phyloP scores from a whole-genome alignment of 2,329 filamentous ascomycete species.

The Fusarium subglutinans region DNA sequence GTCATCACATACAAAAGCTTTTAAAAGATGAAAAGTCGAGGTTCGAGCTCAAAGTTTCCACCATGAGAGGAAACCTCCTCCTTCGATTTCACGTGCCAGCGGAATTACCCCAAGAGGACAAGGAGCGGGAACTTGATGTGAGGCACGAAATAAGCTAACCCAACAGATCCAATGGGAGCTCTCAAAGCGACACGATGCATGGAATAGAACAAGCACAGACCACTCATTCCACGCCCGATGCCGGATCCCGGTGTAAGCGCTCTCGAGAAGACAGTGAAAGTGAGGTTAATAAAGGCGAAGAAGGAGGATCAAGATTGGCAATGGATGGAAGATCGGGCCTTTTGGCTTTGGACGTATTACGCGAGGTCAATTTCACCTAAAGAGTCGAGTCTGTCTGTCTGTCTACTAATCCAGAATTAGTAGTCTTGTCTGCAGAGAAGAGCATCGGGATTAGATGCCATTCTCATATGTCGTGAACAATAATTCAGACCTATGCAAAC shows the following conservation, averaged over 20 bases:
- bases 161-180: constrained; percentile 12
- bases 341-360: constrained; percentile 8
- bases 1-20: background rate
- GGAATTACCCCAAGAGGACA: background rate
- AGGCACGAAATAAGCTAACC: constrained; percentile 30
- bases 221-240: constrained; percentile 20
- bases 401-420: background rate
- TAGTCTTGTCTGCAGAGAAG: background rate
- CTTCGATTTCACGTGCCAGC: constrained; percentile 29
- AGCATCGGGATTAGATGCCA: background rate
- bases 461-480: background rate
- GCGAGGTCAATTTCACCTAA: background rate
- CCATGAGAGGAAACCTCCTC: constrained; percentile 15
- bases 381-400: background rate
- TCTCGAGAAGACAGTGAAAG: background rate
- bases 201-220: constrained; percentile 1
- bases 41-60: constrained; percentile 5
- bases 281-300: background rate
- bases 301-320: background rate
- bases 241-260: constrained; percentile 33
- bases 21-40: constrained; percentile 31
- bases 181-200: constrained; percentile 6
- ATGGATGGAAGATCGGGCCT: background rate
- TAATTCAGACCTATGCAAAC: background rate
- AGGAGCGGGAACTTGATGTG: constrained; percentile 12